Evolutionary conservation across 1,139 yeast species (phyloP).

Genomic region (Geotrichum armillariae): DNA sequence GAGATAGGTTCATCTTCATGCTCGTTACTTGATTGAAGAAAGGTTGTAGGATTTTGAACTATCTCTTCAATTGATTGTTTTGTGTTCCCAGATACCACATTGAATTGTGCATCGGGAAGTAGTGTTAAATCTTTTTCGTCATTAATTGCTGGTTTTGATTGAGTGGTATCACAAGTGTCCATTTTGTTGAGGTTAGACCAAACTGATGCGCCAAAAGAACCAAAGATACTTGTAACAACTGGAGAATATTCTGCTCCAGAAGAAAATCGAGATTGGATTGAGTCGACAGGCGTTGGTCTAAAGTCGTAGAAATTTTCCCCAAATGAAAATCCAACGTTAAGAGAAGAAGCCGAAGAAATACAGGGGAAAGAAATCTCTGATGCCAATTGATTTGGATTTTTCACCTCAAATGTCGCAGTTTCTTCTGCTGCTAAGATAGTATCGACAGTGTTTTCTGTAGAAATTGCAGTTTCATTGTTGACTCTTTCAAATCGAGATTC

Average conservation of each 20-base stretch:
- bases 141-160: too few relatives aligned
- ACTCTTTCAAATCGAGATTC: neutral
- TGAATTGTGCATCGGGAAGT: too few relatives aligned
- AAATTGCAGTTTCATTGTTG: neutral
- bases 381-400: too few relatives aligned
- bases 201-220: neutral
- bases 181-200: neutral
- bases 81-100: too few relatives aligned
- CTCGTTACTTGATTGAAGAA: too few relatives aligned
- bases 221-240: neutral
- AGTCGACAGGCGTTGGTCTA: neutral
- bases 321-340: neutral
- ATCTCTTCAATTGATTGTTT: too few relatives aligned
- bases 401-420: neutral
- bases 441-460: neutral
- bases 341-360: neutral
- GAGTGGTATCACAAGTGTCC: too few relatives aligned
- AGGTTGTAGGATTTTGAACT: too few relatives aligned
- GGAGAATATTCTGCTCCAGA: too few relatives aligned
- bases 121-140: too few relatives aligned
- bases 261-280: neutral
- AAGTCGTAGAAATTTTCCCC: neutral
- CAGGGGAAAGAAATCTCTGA: neutral
- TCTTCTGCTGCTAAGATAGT: neutral
- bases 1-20: too few relatives aligned